Percentiles rank a stretch among this genome's conserved stretches.
These are phyloP conservation scores for Artomyces pyxidatus DNA, from an alignment of 768 basidiomycete species.

Conservation along the genomic window DNA sequence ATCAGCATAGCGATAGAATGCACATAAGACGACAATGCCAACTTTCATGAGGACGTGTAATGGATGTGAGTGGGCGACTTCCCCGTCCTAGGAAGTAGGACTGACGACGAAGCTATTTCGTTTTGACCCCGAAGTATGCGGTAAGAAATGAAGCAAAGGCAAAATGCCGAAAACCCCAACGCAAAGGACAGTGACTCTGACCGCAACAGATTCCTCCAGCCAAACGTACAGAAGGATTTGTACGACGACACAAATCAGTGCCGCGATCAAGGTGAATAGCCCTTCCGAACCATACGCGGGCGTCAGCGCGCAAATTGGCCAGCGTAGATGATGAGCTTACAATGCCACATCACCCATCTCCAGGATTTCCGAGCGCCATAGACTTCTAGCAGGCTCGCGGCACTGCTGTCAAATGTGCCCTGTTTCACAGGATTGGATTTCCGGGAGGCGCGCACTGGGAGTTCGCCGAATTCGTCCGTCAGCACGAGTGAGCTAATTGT, in stretches of 20 bases:
- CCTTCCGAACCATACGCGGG: background rate
- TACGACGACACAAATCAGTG: slow-evolving; percentile 4
- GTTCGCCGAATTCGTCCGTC: slow-evolving; percentile 7
- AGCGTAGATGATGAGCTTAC: background rate
- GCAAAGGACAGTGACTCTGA: background rate
- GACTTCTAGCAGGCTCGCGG: slow-evolving; percentile 1
- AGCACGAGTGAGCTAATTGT: slow-evolving; percentile 13
- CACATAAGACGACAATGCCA: no score
- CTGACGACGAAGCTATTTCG: background rate
- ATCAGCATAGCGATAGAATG: no score
- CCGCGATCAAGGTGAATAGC: slow-evolving; percentile 6
- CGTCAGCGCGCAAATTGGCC: background rate
- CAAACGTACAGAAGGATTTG: slow-evolving; percentile 11
- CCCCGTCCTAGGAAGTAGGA: no score
- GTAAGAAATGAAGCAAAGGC: slow-evolving; percentile 9
- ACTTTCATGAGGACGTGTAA: no score
- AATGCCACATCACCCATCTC: slow-evolving; percentile 8
- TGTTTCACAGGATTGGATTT: background rate
- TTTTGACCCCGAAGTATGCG: background rate
- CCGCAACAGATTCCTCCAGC: background rate
- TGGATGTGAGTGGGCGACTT: no score
- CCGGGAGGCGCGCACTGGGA: slow-evolving; percentile 4
- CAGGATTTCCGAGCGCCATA: background rate
- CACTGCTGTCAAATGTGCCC: background rate
- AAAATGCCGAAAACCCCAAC: slow-evolving; percentile 7